These are phyloP conservation scores for Pseudogymnoascus sp. DNA, from an alignment of 2,329 filamentous ascomycete genomes.

Conservation along the genomic window DNA sequence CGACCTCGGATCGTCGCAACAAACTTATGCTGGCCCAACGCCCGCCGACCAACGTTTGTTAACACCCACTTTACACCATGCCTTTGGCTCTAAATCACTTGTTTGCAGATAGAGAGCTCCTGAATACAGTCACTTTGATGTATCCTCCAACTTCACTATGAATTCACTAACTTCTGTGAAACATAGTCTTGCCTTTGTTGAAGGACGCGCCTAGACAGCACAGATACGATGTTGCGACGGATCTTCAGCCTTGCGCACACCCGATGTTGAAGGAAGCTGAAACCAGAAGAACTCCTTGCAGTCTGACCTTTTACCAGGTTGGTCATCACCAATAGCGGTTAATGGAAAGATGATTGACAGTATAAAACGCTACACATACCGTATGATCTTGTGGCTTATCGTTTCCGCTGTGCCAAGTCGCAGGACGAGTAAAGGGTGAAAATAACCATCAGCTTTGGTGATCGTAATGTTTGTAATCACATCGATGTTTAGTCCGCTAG, in stretches of 20 bases:
- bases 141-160: slow-evolving; percentile 28
- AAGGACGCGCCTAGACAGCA: slow-evolving; percentile 22
- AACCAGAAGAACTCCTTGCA: slow-evolving; percentile 43
- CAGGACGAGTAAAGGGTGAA: neutral
- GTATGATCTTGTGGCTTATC: neutral
- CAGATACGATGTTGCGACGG: slow-evolving; percentile 18
- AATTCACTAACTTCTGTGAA: slow-evolving; percentile 25
- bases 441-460: neutral
- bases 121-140: slow-evolving; percentile 40
- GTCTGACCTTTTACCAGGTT: slow-evolving; percentile 61
- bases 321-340: slow-evolving; percentile 44
- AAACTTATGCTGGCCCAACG: slow-evolving; percentile 16
- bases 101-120: slow-evolving; percentile 45
- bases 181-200: slow-evolving; percentile 27
- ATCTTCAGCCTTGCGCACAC: slow-evolving; percentile 22
- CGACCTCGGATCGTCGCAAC: slow-evolving; percentile 17
- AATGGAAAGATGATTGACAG: neutral
- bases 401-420: neutral
- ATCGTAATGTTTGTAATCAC: neutral
- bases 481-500: neutral
- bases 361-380: slow-evolving; percentile 16
- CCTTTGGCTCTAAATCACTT: slow-evolving; percentile 53
- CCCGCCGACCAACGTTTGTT: slow-evolving; percentile 3
- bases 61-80: slow-evolving; percentile 44
- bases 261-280: slow-evolving; percentile 26